Evolutionary conservation across 2,329 filamentous ascomycete genomes (phyloP).

Genomic region (Lasiodiplodia sp.): DNA sequence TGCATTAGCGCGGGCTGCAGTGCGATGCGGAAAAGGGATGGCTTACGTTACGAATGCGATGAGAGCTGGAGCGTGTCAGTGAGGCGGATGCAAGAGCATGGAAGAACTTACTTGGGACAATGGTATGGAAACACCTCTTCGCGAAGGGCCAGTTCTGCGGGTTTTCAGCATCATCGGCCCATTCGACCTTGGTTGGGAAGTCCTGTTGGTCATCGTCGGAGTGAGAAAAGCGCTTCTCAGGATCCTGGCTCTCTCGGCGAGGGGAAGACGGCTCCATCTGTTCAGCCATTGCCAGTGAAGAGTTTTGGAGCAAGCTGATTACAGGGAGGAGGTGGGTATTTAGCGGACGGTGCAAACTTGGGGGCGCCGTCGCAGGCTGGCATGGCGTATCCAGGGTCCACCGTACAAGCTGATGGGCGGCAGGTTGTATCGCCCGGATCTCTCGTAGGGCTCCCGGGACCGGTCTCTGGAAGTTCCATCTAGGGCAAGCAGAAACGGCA

Average conservation of each 20-base stretch:
- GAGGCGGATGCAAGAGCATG: slow-evolving; percentile 60
- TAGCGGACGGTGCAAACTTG: slow-evolving; percentile 3
- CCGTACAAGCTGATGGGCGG: slow-evolving; percentile 12
- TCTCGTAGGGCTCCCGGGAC: slow-evolving; percentile 10
- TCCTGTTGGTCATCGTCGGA: slow-evolving; percentile 30
- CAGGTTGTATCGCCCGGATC: slow-evolving; percentile 27
- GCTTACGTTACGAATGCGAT: slow-evolving; percentile 28
- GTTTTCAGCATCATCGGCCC: slow-evolving; percentile 72
- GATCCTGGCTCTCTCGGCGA: slow-evolving; percentile 9
- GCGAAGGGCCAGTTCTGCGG: slow-evolving; percentile 74
- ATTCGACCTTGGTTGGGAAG: slow-evolving; percentile 53
- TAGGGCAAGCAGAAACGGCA: slow-evolving; percentile 17
- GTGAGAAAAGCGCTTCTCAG: slow-evolving; percentile 11
- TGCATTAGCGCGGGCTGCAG: neutral
- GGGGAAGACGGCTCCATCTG: neutral
- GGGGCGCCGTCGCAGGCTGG: neutral
- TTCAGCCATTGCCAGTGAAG: neutral
- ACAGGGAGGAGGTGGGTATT: neutral
- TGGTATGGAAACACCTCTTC: slow-evolving; percentile 62
- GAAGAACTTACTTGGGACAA: slow-evolving; percentile 20
- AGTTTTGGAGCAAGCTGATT: no score
- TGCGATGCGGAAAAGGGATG: neutral
- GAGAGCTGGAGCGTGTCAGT: slow-evolving; percentile 46
- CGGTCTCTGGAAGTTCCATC: neutral
- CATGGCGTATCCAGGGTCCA: slow-evolving; percentile 16